A percentile compares a stretch with the other conserved stretches of the same genome.
Conservation (phyloP, 2,329 filamentous ascomycete genomes). For the Trichoderma harzianum region DNA sequence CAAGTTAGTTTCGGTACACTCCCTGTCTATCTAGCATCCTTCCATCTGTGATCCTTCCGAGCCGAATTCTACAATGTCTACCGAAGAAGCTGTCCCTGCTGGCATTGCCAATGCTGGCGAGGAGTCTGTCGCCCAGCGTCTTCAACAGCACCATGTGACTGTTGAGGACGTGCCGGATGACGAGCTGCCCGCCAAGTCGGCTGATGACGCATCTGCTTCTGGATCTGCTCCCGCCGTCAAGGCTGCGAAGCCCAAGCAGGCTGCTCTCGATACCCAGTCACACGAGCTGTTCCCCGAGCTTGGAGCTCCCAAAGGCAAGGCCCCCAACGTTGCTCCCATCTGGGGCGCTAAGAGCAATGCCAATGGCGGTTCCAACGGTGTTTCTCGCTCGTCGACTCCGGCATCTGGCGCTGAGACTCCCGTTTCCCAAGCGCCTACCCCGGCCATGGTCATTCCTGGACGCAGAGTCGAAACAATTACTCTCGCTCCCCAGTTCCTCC, state of each 20-base stretch:
- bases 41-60: neutral
- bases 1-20: neutral
- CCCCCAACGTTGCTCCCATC: conserved; percentile 63
- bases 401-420: conserved; percentile 53
- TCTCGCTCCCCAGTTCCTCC: conserved; percentile 71
- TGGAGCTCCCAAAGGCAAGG: conserved; percentile 66
- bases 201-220: conserved; percentile 44
- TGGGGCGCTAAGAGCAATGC: conserved; percentile 69
- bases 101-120: conserved; percentile 38
- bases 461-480: conserved; percentile 74
- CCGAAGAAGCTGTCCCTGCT: conserved; percentile 30
- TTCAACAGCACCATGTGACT: conserved; percentile 63
- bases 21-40: neutral
- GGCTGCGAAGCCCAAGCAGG: conserved; percentile 65
- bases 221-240: conserved; percentile 51
- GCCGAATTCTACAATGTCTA: conserved; percentile 39
- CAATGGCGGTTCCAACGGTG: conserved; percentile 56
- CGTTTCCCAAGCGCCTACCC: conserved; percentile 31
- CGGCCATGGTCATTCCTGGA: conserved; percentile 71
- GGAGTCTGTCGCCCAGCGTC: conserved; percentile 57
- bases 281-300: conserved; percentile 94
- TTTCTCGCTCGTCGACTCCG: conserved; percentile 62
- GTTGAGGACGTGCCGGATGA: conserved; percentile 82
- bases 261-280: conserved; percentile 72
- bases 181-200: conserved; percentile 60